Evolutionary conservation across 306 rosid genomes (phyloP), one percentile per base, ranked within the genome.

Genomic region (Rosa rugosa): DNA sequence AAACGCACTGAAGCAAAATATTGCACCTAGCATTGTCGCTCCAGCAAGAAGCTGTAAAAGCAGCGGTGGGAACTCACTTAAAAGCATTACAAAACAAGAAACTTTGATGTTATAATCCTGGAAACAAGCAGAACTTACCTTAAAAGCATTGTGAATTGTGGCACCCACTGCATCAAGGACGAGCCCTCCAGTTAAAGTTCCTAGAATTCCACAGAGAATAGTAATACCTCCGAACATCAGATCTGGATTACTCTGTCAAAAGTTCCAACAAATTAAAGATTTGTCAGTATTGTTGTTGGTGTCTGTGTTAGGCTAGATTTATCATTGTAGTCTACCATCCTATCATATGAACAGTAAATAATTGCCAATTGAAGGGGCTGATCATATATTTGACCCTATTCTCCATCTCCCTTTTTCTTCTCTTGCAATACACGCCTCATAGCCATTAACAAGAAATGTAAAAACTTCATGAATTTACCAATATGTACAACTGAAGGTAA

Each of bases 151-250:
- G 62, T 97, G 66, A 82, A 95, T 88, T 46, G 97, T 87, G 75
- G 96, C 90, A 74, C 13, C 68, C 78, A 94, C 90, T 82, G 77
- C 85, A 84, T 94, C 99, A 71, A 94, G 97, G 78, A 94, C 73
- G 72, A 87, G 75, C 77, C 99, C 99, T 87, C 99, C 99, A 64
- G 89, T 76, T 75, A 95, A 71, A 13, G 99, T 90, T 73, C 99
- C 99, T 53, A 92, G 36, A 78, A 95, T 81, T 79, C 99, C 99
- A 79, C 96, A 92, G 57, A 92, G 69, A 41, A 95, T 80, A 42
- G 99, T 95, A 54, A 95, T 77, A 65, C 92, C 97, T 84, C 99
- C 99, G 74, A 92, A 95, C 70, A 91, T 75, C 88, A 91, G 64
- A 84, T 95, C 99, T 69, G 99, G 94, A 83, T 91, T 85, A 59